These are phyloP conservation scores for Populus hybrid DNA, from an alignment of 441 rosid species.

Conservation along the genomic window DNA sequence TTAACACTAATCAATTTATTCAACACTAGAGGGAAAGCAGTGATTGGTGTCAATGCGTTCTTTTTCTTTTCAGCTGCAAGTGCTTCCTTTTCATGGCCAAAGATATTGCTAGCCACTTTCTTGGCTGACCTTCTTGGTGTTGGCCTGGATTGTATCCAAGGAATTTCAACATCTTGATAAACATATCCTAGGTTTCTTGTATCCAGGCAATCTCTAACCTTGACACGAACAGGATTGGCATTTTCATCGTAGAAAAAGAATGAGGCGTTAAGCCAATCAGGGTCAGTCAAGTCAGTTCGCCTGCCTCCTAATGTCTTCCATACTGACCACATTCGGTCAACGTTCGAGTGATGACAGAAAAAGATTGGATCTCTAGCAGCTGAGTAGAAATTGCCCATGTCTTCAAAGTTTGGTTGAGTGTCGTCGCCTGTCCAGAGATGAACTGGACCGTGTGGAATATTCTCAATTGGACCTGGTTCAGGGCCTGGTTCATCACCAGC, in stretches of 20 bases:
- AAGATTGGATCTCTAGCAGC: conserved; percentile 64
- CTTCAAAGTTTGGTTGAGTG: conserved; percentile 43
- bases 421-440: conserved; percentile 48
- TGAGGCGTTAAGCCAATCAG: conserved; percentile 45
- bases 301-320: conserved; percentile 52
- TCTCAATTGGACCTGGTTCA: conserved; percentile 53
- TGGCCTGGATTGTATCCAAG: conserved; percentile 47
- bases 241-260: conserved; percentile 60
- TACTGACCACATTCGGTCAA: conserved; percentile 53
- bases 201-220: conserved; percentile 46
- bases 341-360: conserved; percentile 50
- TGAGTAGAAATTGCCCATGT: conserved; percentile 64
- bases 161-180: conserved; percentile 48
- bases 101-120: conserved; percentile 19
- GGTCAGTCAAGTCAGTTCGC: conserved; percentile 32
- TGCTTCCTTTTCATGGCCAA: conserved; percentile 20
- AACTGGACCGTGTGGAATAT: conserved; percentile 42
- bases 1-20: conserved; percentile 27
- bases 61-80: conserved; percentile 27
- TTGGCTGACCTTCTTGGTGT: conserved; percentile 29
- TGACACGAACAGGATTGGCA: conserved; percentile 46
- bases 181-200: conserved; percentile 34
- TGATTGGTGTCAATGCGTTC: conserved; percentile 7
- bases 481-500: conserved; percentile 48
- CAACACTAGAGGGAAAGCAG: conserved; percentile 37